Conservation (phyloP, 331 rosid genomes). For the Cucumis variabilis region DNA sequence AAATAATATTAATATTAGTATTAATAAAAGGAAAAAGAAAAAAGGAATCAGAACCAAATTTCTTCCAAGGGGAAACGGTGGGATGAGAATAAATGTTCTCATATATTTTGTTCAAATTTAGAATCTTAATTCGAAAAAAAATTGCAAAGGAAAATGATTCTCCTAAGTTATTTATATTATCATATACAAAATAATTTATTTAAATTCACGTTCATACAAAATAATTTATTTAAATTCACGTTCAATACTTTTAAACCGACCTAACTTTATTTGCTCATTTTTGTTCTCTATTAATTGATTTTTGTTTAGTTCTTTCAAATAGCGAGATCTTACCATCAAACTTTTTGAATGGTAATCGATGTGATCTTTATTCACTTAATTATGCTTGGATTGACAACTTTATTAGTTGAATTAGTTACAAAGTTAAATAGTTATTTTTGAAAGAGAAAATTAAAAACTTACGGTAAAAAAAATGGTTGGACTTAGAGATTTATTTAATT, state of each 20-base stretch:
- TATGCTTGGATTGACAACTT: too few relatives aligned
- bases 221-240: background rate
- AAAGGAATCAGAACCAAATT: background rate
- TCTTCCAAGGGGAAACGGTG: background rate
- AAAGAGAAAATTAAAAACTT: too few relatives aligned
- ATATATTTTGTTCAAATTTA: background rate
- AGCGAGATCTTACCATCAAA: background rate
- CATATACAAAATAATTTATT: background rate
- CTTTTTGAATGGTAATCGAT: background rate
- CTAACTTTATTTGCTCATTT: background rate
- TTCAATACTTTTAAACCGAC: background rate
- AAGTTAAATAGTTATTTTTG: background rate
- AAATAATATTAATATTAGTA: too few relatives aligned
- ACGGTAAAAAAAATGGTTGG: too few relatives aligned
- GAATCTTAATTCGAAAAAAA: background rate
- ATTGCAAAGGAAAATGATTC: background rate
- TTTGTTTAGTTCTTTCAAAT: background rate
- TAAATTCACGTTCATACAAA: background rate
- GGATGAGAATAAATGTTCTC: slow-evolving; percentile 22
- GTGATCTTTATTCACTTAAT: too few relatives aligned
- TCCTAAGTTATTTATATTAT: background rate
- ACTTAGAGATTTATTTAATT: too few relatives aligned
- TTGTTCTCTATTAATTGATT: background rate
- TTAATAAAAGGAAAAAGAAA: too few relatives aligned
- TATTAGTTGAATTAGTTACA: background rate